These are phyloP conservation scores for Reticulascus tulasneorum DNA, from an alignment of 2,329 filamentous ascomycete species.

Conservation along the genomic window DNA sequence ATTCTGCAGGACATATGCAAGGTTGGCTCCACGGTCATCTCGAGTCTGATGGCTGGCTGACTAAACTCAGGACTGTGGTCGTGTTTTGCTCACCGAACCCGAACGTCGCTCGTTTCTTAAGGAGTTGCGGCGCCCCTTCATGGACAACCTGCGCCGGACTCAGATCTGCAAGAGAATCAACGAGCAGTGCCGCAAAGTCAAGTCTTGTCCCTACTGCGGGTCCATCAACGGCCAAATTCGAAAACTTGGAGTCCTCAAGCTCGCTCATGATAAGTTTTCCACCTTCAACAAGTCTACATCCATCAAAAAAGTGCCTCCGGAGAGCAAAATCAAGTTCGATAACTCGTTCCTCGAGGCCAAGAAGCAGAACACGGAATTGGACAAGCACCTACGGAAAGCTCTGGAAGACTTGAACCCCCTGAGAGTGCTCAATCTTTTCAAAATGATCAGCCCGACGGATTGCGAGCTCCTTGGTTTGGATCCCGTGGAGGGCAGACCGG, in stretches of 20 bases:
- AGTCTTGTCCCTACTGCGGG: constrained; percentile 74
- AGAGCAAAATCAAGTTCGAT: constrained; percentile 80
- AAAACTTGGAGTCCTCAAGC: constrained; percentile 87
- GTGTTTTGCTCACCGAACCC: constrained; percentile 74
- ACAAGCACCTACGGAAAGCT: constrained; percentile 87
- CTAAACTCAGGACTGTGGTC: constrained; percentile 64
- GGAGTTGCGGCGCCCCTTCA: constrained; percentile 72
- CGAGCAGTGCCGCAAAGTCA: constrained; percentile 83
- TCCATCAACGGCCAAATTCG: constrained; percentile 87
- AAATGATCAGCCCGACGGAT: constrained; percentile 76
- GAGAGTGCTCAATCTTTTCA: constrained; percentile 85
- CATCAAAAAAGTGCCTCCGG: constrained; percentile 75
- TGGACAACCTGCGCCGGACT: constrained; percentile 83
- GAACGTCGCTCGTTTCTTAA: constrained; percentile 76
- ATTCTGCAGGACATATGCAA: constrained; percentile 97
- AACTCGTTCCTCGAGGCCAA: constrained; percentile 78
- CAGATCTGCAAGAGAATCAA: constrained; percentile 84
- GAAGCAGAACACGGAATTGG: constrained; percentile 73
- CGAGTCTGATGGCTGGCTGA: neutral
- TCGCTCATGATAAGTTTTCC: constrained; percentile 89
- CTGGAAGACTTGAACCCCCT: constrained; percentile 93
- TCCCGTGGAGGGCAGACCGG: constrained; percentile 79
- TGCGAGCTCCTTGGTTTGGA: constrained; percentile 90
- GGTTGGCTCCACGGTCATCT: constrained; percentile 24
- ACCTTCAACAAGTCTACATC: constrained; percentile 86